phyloP scores from a whole-genome alignment of 129 eudicot species.

The Glebionis coronaria region DNA sequence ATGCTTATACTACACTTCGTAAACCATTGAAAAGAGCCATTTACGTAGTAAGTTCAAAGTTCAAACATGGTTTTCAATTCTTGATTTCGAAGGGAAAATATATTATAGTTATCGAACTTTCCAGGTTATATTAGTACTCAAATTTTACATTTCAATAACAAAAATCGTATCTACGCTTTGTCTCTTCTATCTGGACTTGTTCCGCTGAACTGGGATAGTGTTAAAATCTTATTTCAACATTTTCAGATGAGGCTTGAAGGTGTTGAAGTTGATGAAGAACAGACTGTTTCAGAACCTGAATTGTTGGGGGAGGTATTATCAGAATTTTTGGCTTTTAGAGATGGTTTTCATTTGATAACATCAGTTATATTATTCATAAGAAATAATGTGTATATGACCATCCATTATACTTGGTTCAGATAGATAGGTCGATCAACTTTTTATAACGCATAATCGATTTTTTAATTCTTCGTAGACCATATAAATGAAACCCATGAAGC shows the following conservation, averaged over 20 bases:
- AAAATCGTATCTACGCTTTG: no score
- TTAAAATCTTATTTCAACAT: conserved; percentile 5
- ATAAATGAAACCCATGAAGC: conserved; percentile 2
- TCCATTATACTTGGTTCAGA: neutral
- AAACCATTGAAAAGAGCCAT: conserved; percentile 75
- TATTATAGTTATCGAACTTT: neutral
- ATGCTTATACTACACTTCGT: conserved; percentile 78
- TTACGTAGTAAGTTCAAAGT: conserved; percentile 76
- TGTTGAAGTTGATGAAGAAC: conserved; percentile 73
- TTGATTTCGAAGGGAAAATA: neutral
- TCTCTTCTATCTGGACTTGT: no score
- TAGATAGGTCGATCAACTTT: neutral
- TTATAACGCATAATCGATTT: neutral
- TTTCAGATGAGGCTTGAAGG: conserved; percentile 71
- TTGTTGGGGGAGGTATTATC: conserved; percentile 68
- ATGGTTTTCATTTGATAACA: neutral
- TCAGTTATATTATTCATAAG: neutral
- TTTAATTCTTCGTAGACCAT: neutral
- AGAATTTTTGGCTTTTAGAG: neutral
- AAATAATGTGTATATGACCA: neutral
- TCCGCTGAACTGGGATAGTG: neutral
- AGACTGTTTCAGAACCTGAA: conserved; percentile 77
- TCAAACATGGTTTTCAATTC: neutral
- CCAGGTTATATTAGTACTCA: neutral
- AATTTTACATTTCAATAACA: neutral